Base-by-base conservation (phyloP, 768 basidiomycete species). In the Lentinula sp. region DNA sequence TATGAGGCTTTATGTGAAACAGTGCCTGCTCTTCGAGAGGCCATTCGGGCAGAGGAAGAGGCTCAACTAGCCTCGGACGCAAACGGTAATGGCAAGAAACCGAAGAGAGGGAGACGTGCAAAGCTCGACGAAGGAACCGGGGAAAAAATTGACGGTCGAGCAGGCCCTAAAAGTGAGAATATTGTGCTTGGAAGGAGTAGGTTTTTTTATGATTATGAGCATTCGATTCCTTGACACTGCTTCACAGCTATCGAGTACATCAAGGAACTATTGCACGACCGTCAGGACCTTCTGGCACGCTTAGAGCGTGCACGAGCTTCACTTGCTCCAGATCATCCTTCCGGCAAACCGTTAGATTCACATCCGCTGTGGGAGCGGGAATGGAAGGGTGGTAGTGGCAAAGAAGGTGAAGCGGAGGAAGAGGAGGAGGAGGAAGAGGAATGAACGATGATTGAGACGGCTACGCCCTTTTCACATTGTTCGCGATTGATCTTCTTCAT, bases 81-180 rank as follows among this genome's bases (percentile, higher is more conserved):
- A 73, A 75, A 42, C 68, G 73, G 60, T 75, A 78, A 65, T 84
- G 85, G 69, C 86, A 87, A 61, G 78, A 66, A 61, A 75, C 62
- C 65, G 76, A 65, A 71, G 75, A 68, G 74, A 71, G 42, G 71
- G 70, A 63, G 70, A 65, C 23, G 67, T 66, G 63, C 67, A 63
- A 78, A 70, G 63, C 69, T 65, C 5, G 76, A 74, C 18, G 80
- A 75, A 48, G 79, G 78, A 16, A 84, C 81, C 4, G 82, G 77
- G 4, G 86, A 89, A 66, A 85, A 84, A 73, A 65, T 83, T 4
- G 94, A 95, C 66, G 93, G 94, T 10, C 77, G 95, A 31, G 90
- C 91, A 0, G 95, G 94, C 1, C 93, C 95, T 6, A 80, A 89
- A 67, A 95, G 93, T 70, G 94, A 96, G 75, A 92, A 93, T 61